Evolutionary conservation across 345 rosid genomes (phyloP), one percentile per base, ranked within the genome.

Genomic region (Brassica napus): DNA sequence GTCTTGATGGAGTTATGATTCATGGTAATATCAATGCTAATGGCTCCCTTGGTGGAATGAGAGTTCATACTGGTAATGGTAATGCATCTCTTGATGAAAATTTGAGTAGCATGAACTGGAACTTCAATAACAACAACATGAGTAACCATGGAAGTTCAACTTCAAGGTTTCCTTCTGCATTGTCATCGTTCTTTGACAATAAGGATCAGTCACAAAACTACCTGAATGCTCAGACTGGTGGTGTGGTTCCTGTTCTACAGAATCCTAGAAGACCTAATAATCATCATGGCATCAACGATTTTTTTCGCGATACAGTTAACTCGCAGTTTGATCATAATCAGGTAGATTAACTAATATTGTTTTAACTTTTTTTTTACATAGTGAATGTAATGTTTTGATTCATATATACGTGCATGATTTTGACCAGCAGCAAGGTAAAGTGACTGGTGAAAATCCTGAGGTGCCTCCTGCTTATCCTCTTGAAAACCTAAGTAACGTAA

Each of bases 401-500:
- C 18, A 62, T 16, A 65, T 60, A 55, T 55, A 31, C 4, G 11
- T 44, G 31, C 21, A 59, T 73, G 42, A 9, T 79, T 72, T 66
- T 64, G 6, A 44, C 15, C 69, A 79, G 73, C 21, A 30, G 34
- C 68, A 72, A 66, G 31, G 3, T 9, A 2, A 58, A 4, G 5
- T 10, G 73, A 31, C 0, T 21, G 10, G 6, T 18, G 67, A 21
- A 55, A 58, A 16, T 78, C 3, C 10, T 78, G 18, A 31, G 8
- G 3, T 21, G 35, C 1, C 67, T 32, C 18, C 15, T 21, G 15
- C 58, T 52, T 10, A 6, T 18, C 60, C 67, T 55, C 21, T 18
- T 72, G 61, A 65, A 35, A 66, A 34, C 76, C 23, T 10, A n/a
- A 15, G 1, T 67, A 12, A 72, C 10, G 72, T 72, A 72, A 78